These are phyloP conservation scores for Dissoconium aciculare DNA, from an alignment of 2,329 filamentous ascomycete genomes.

Conservation along the genomic window DNA sequence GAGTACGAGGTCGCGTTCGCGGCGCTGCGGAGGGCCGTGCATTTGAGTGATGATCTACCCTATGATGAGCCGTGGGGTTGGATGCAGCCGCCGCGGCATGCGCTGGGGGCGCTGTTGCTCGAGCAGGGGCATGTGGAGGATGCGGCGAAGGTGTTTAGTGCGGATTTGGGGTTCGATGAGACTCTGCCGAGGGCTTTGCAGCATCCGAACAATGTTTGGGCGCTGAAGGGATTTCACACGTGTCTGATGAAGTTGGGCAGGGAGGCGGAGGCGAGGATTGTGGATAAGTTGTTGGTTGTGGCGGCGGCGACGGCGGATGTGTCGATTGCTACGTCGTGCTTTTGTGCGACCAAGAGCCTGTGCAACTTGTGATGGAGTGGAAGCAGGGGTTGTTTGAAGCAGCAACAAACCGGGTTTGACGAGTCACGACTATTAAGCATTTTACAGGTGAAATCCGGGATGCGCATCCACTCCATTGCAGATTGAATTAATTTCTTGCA, in stretches of 20 bases:
- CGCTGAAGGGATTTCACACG: conserved; percentile 58
- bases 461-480: too few species aligned
- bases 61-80: conserved; percentile 65
- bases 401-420: too few species aligned
- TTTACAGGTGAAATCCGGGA: too few species aligned
- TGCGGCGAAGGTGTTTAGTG: conserved; percentile 25
- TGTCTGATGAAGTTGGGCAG: conserved; percentile 41
- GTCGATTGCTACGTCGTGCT: conserved; percentile 43
- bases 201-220: conserved; percentile 63
- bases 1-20: conserved; percentile 39
- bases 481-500: too few species aligned
- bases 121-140: conserved; percentile 41
- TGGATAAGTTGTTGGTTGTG: conserved; percentile 36
- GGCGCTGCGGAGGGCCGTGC: conserved; percentile 41
- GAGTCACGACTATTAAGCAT: too few species aligned
- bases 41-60: conserved; percentile 44
- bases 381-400: too few species aligned
- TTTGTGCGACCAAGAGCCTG: conserved; percentile 29
- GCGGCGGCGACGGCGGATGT: conserved; percentile 46
- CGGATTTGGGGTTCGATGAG: conserved; percentile 29
- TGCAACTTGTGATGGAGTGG: too few species aligned
- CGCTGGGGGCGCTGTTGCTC: conserved; percentile 50
- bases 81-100: conserved; percentile 61
- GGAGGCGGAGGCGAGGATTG: conserved; percentile 32
- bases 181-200: conserved; percentile 47